These are phyloP conservation scores for Colletotrichum abscissum DNA, from an alignment of 2,329 filamentous ascomycete species.

Conservation along the genomic window DNA sequence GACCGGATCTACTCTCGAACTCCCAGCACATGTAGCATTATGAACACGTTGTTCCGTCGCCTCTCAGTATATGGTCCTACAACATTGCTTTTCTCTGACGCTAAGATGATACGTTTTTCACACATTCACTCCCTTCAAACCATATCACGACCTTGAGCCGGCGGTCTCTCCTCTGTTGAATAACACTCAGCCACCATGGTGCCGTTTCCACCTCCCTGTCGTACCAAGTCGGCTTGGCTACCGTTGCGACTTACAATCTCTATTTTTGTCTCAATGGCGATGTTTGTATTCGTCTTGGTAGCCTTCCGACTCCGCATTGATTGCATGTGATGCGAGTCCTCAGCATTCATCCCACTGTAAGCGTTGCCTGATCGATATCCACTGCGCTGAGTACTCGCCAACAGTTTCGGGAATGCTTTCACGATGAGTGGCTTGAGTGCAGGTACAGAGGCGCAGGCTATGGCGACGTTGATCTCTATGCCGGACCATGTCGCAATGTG, in stretches of 20 bases:
- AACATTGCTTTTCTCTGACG: background rate
- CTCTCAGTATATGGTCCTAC: background rate
- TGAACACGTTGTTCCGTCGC: background rate
- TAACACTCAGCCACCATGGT: too few relatives aligned
- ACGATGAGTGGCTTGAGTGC: conserved; percentile 47
- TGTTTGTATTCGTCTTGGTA: background rate
- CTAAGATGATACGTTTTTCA: too few relatives aligned
- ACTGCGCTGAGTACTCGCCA: conserved; percentile 9
- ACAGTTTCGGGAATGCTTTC: conserved; percentile 38
- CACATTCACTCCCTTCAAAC: too few relatives aligned
- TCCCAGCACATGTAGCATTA: background rate
- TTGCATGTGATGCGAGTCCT: conserved; percentile 12
- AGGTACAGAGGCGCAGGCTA: conserved; percentile 48
- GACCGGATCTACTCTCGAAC: background rate
- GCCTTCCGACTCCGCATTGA: background rate
- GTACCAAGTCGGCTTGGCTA: too few relatives aligned
- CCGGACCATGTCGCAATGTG: conserved; percentile 40
- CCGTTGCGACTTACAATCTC: background rate
- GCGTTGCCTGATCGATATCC: background rate
- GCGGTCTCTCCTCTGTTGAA: too few relatives aligned
- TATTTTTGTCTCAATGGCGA: conserved; percentile 11
- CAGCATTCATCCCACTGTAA: background rate
- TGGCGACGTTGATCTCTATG: conserved; percentile 48
- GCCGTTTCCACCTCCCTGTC: too few relatives aligned
- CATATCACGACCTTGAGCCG: too few relatives aligned